These are phyloP conservation scores for Agrocybe chaxingu DNA, from an alignment of 768 basidiomycete species.

Conservation along the genomic window DNA sequence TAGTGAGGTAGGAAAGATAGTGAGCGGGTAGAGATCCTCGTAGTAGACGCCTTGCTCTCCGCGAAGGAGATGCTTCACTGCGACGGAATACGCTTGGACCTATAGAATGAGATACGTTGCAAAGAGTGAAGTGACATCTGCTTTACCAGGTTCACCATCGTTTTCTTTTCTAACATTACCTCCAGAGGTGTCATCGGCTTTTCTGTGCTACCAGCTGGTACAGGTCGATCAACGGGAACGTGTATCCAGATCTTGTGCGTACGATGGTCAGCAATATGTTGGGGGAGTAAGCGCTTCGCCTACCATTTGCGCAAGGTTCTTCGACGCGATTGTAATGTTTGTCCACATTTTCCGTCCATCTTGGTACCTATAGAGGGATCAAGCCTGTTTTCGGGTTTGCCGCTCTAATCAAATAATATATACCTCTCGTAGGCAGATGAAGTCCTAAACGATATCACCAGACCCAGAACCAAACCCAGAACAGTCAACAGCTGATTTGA, in stretches of 20 bases:
- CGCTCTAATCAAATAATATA: too few relatives aligned
- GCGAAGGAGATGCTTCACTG: slow-evolving; percentile 71
- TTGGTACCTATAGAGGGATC: slow-evolving; percentile 41
- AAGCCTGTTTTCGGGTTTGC: too few relatives aligned
- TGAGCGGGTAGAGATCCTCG: slow-evolving; percentile 68
- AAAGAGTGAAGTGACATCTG: not conserved
- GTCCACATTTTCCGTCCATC: slow-evolving; percentile 75
- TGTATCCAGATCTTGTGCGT: slow-evolving; percentile 52
- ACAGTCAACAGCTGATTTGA: slow-evolving; percentile 61
- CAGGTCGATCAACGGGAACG: slow-evolving; percentile 40
- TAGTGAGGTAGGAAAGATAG: slow-evolving; percentile 66
- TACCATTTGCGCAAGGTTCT: slow-evolving; percentile 58
- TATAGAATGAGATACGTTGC: slow-evolving; percentile 16
- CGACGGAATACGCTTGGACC: slow-evolving; percentile 69
- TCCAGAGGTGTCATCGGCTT: slow-evolving; percentile 30
- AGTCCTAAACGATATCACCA: slow-evolving; percentile 71
- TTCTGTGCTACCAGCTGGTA: slow-evolving; percentile 14
- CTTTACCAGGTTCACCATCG: slow-evolving; percentile 65
- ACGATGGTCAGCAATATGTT: not conserved
- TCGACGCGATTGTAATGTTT: slow-evolving; percentile 51
- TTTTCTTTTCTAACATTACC: slow-evolving; percentile 68
- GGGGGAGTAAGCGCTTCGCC: not conserved
- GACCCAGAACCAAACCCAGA: slow-evolving; percentile 69
- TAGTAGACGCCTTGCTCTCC: slow-evolving; percentile 71
- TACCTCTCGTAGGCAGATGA: slow-evolving; percentile 69